Evolutionary conservation across 345 rosid species (phyloP), one percentile per base, ranked within the genome.

Genomic region (Eucalyptus cloeziana): DNA sequence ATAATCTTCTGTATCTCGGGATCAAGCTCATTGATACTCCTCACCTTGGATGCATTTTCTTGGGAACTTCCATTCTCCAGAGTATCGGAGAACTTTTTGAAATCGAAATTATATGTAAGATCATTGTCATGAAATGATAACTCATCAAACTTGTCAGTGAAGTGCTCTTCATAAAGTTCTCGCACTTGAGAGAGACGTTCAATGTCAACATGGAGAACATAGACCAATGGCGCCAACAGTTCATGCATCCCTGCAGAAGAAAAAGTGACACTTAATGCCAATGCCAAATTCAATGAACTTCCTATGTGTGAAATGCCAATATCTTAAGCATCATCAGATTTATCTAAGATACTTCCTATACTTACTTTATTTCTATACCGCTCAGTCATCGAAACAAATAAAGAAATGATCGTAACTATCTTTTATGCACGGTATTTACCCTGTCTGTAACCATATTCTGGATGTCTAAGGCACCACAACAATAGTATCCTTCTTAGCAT

Each of bases 381-480:
- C 45, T 21, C 83, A 71, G 83, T 71, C 83, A 71, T 40, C 45
- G 2, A 71, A 76, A 40, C 47, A 10, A 31, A 51, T 50, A 86
- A 50, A 31, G 37, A 86, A 30, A 30, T 19, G 87, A 81, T 14
- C 1, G 14, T 85, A 33, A 52, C 85, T 37, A 76, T 76, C 45
- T 37, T 25, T 22, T 40, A 76, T 76, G 47, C 85, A 11, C 16
- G 1, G 85, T 47, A 88, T 51, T 86, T 93, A 94, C 99, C 99
- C 96, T 98, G 99, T 91, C 95, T 93, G 80, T 97, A 97, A 27
- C 98, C 97, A 50, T 80, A 94, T 76, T 97, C 98, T 1, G 98
- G 99, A 92, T 98, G 97, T 88, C 96, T 93, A 86, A 98, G 98
- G 91, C 99, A 98, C 99, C 99, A 98, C 89, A 98, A 88, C 86